A percentile compares a stretch with the other conserved stretches of the same genome.
These are phyloP conservation scores for Pleurotus tuoliensis DNA, from an alignment of 768 basidiomycete genomes.

Conservation along the genomic window DNA sequence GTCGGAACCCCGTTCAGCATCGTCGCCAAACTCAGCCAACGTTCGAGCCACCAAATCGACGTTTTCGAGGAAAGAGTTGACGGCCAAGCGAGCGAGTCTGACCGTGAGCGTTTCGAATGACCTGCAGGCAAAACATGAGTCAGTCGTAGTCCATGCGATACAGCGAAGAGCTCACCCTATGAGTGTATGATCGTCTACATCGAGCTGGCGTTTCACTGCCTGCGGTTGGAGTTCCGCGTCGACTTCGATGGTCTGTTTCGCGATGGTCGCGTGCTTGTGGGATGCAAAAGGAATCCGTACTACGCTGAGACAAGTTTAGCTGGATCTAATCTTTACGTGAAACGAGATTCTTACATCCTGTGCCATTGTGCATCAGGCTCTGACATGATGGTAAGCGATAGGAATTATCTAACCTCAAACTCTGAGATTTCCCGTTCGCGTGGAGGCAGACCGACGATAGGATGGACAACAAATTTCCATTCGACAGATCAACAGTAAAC, in stretches of 20 bases:
- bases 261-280: slow-evolving; percentile 72
- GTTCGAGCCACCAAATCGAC: slow-evolving; percentile 83
- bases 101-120: slow-evolving; percentile 77
- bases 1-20: slow-evolving; percentile 37
- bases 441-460: background rate
- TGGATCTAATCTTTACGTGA: background rate
- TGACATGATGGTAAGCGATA: slow-evolving; percentile 8
- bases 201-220: slow-evolving; percentile 70
- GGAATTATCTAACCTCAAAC: background rate
- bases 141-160: slow-evolving; percentile 3
- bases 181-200: slow-evolving; percentile 57
- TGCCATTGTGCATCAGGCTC: slow-evolving; percentile 9
- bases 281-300: slow-evolving; percentile 78
- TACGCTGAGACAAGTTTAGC: slow-evolving; percentile 31
- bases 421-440: no score
- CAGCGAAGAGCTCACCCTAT: slow-evolving; percentile 58
- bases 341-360: slow-evolving; percentile 10
- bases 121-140: slow-evolving; percentile 29
- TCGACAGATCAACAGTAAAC: slow-evolving; percentile 2
- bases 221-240: slow-evolving; percentile 81
- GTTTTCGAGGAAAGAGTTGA: slow-evolving; percentile 88
- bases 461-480: background rate
- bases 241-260: slow-evolving; percentile 81
- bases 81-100: slow-evolving; percentile 76
- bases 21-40: slow-evolving; percentile 73